Base-by-base conservation (phyloP, 805 yeast genomes). In the Candida montana region DNA sequence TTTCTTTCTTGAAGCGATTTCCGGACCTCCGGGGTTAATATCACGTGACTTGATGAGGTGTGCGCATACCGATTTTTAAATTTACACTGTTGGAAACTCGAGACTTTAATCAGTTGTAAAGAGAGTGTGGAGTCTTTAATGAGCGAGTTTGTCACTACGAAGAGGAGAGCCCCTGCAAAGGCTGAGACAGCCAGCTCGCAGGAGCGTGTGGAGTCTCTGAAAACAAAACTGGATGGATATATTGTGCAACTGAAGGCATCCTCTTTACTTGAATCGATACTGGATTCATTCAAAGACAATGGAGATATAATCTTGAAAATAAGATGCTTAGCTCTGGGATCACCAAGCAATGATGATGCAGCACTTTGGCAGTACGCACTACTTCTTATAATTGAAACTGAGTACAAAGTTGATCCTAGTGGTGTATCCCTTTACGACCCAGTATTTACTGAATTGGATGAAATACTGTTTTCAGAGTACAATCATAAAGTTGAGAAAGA, bases 301-400 rank as follows among this genome's bases (percentile, higher is more conserved):
- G 12, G 19, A 7, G 18, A 21, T 4, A 15, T 38, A 5, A 47
- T 65, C 10, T 46, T 40, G 2, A 50, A 44, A 21, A 69, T 85
- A 46, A 64, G 88, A 50, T 84, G 91, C 52, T 59, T 85, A 24
- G 95, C 91, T 0, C 62, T 85, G 17, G 95, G 95, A 0, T 69
- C 79, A 5, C 83, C 87, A 4, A 59, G 73, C 12, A 73, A 72
- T 7, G 81, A 76, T 40, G 57, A 53, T n/a, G 73, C 75, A 19
- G 83, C 91, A 2, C 61, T 77, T 31, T 83, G 72, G 56, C 95
- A 85, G 59, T 55, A 83, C 9, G 89, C 88, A 1, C 58, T 77
- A 36, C 55, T 83, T 20, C 41, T 64, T n/a, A 65, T 71, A 16
- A 31, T 83, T 2, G 56, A 58, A 1, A 61, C 61, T 3, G 45